Evolutionary conservation across 768 basidiomycete species (phyloP).

Genomic region (Boletus subcaerulescens): DNA sequence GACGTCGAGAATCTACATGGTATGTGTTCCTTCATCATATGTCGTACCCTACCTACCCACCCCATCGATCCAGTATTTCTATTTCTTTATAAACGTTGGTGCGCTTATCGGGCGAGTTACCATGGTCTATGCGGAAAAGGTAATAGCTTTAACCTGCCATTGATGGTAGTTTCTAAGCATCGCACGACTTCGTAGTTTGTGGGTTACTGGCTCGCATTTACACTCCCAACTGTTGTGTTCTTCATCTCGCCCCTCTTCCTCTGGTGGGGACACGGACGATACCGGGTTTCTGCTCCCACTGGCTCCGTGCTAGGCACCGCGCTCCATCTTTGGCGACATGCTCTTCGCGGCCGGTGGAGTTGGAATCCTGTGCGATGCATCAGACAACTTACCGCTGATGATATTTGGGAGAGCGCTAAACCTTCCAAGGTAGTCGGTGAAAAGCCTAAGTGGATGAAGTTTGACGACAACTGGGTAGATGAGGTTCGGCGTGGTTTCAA

Average conservation of each 20-base stretch:
- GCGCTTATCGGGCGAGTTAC: conserved; percentile 64
- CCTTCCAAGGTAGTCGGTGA: conserved; percentile 50
- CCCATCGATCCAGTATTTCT: conserved; percentile 48
- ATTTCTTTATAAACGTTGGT: conserved; percentile 72
- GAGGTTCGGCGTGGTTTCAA: conserved; percentile 71
- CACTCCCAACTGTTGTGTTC: conserved; percentile 62
- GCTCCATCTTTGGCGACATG: conserved; percentile 45
- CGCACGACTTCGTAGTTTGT: conserved; percentile 40
- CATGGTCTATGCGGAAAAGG: conserved; percentile 68
- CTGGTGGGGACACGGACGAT: conserved; percentile 52
- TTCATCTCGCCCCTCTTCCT: conserved; percentile 61
- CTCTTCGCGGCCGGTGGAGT: conserved; percentile 51
- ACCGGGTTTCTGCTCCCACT: conserved; percentile 53
- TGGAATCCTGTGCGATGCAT: conserved; percentile 49
- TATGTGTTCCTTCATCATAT: conserved; percentile 22
- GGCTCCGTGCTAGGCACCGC: conserved; percentile 58
- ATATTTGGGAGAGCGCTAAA: conserved; percentile 74
- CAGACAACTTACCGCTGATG: conserved; percentile 49
- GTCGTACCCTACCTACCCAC: not conserved
- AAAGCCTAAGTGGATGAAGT: conserved; percentile 66
- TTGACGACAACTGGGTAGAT: conserved; percentile 77
- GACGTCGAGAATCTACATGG: conserved; percentile 71
- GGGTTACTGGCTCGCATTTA: conserved; percentile 65
- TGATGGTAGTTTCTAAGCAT: not conserved
- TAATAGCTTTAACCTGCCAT: conserved; percentile 13